Evolutionary conservation across 768 basidiomycete species (phyloP).

Genomic region (Boletus rex-veris): DNA sequence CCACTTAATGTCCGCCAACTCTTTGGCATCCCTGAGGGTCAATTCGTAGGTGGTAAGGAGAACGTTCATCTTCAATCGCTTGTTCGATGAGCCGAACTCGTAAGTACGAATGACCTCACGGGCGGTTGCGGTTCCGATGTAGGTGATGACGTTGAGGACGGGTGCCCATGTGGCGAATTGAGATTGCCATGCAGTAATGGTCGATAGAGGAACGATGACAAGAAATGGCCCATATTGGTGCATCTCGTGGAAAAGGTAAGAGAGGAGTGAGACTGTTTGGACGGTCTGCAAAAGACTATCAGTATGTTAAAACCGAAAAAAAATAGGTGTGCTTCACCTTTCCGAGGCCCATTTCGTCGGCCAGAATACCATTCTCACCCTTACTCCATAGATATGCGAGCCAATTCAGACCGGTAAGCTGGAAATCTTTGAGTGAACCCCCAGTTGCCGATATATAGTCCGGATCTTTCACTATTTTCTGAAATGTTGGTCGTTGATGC

Average conservation of each 20-base stretch:
- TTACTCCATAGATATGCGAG: conserved; percentile 94
- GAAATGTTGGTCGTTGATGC: conserved; percentile 70
- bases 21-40: conserved; percentile 83
- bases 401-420: conserved; percentile 98
- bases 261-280: conserved; percentile 93
- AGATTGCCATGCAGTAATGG: conserved; percentile 96
- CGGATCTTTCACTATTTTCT: conserved; percentile 84
- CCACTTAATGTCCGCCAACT: conserved; percentile 94
- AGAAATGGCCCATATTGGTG: conserved; percentile 96
- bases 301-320: conserved; percentile 6
- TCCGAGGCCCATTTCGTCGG: conserved; percentile 99
- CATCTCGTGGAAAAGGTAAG: conserved; percentile 89
- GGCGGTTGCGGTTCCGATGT: conserved; percentile 84
- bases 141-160: conserved; percentile 93
- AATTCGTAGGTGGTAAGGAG: conserved; percentile 96
- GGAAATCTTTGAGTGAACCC: conserved; percentile 93
- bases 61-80: conserved; percentile 95
- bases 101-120: conserved; percentile 89
- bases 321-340: conserved; percentile 52
- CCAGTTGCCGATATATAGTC: conserved; percentile 77
- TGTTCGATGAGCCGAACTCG: conserved; percentile 87
- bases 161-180: conserved; percentile 96
- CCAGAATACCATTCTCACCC: conserved; percentile 94
- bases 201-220: conserved; percentile 96
- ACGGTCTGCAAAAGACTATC: conserved; percentile 58